Base-by-base conservation (phyloP, 495 filamentous ascomycete genomes). In the Tuber brumale region DNA sequence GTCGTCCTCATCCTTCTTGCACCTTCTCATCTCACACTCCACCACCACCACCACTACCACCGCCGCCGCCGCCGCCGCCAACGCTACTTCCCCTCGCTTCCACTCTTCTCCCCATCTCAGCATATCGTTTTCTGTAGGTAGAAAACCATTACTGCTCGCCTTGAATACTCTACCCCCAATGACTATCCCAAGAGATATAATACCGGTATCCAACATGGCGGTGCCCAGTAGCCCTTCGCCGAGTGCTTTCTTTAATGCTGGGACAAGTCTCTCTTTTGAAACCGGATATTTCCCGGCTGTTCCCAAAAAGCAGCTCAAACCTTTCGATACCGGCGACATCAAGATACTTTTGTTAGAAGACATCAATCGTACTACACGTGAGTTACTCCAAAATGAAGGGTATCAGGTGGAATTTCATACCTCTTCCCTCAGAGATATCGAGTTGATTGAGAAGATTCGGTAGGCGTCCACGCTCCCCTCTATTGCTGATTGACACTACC, bases 281-380 rank as follows among this genome's bases (percentile, higher is more conserved):
- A 18, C 27, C 27, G 18, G 14, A 14, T 66, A 66, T 66, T 66
- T 66, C 57, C 57, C 57, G 18, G 42, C n/a, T 18, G 23, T 3
- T n/a, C 37, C 73, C 27, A 19, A 66, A 35, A 97, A 97, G 85
- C 93, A 91, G 73, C 85, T 98, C 80, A 98, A 98, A 85, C 96
- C 96, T 35, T 99, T 99, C 85, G 91, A 93, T 77, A 95, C 94
- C 8, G 89, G 93, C 82, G 95, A 98, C 81, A 92, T 99, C 84
- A 98, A 97, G 86, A 97, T 99, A 57, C 86, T 99, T 75, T 88
- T 99, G 12, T 86, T 99, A 39, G 96, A 99, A 85, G 98, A 98
- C 85, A 91, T 99, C 75, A 97, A 98, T 84, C 87, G 93, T 85
- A 94, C 93, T 35, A 95, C 95, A 19, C 86, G 88, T 81, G 92